These are phyloP conservation scores for Hanseniaspora meyeri DNA, from an alignment of 805 yeast species.

Conservation along the genomic window DNA sequence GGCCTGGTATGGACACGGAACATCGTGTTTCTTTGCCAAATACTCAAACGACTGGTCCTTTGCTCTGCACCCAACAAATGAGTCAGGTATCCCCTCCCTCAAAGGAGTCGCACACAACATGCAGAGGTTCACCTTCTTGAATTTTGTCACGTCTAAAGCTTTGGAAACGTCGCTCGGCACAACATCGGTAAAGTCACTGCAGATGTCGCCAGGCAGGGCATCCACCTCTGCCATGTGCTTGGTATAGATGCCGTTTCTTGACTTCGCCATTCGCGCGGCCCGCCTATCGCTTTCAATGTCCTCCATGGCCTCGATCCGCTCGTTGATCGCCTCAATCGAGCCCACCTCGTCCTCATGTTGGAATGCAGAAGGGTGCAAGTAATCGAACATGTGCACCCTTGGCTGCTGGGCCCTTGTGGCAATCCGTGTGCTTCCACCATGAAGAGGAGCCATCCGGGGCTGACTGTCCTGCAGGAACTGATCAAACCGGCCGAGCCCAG, in stretches of 20 bases:
- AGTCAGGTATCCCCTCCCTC: constrained; percentile 61
- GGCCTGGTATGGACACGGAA: constrained; percentile 60
- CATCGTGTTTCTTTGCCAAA: constrained; percentile 26
- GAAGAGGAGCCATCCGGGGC: too few species aligned
- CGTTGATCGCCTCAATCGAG: background rate
- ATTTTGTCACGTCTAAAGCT: background rate
- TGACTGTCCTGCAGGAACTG: background rate
- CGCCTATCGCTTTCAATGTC: background rate
- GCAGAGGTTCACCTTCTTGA: constrained; percentile 36
- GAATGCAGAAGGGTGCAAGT: background rate
- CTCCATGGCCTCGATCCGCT: constrained; percentile 1
- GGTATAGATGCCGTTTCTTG: too few species aligned
- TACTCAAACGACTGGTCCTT: constrained; percentile 24
- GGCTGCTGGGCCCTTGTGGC: background rate
- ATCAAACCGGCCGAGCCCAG: background rate
- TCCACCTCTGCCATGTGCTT: background rate
- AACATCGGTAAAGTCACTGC: background rate
- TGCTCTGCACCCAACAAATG: constrained; percentile 27
- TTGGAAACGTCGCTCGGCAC: background rate
- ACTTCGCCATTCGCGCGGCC: too few species aligned
- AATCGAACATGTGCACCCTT: background rate
- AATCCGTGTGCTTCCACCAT: too few species aligned
- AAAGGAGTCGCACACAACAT: constrained; percentile 57
- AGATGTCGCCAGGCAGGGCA: background rate
- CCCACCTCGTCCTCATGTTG: background rate